Percentiles rank a stretch among this genome's conserved stretches.
These are phyloP conservation scores for Trichoderma gamsii DNA, from an alignment of 495 filamentous ascomycete genomes.

Conservation along the genomic window DNA sequence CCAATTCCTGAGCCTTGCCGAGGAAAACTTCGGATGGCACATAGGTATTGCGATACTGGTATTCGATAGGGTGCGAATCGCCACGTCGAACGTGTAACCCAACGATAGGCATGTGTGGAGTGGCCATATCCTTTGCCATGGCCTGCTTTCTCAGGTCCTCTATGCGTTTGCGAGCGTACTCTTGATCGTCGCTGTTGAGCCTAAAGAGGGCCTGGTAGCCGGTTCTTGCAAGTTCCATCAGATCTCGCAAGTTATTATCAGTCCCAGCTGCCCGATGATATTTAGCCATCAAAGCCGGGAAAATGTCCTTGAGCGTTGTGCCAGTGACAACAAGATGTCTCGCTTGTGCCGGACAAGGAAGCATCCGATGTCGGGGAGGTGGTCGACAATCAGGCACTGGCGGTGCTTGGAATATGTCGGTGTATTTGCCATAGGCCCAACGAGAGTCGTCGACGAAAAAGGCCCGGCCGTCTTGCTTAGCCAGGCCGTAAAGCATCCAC, in stretches of 20 bases:
- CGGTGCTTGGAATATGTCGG: slow-evolving; percentile 57
- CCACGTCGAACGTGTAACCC: slow-evolving; percentile 70
- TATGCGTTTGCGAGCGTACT: slow-evolving; percentile 48
- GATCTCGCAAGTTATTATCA: slow-evolving; percentile 40
- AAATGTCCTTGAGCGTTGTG: slow-evolving; percentile 50
- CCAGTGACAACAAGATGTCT: slow-evolving; percentile 63
- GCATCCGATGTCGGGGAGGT: slow-evolving; percentile 55
- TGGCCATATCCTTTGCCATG: slow-evolving; percentile 30
- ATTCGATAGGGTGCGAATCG: slow-evolving; percentile 61
- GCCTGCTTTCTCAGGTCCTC: slow-evolving; percentile 41
- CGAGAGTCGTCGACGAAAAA: slow-evolving; percentile 73
- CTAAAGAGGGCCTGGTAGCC: slow-evolving; percentile 64
- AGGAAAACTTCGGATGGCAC: slow-evolving; percentile 58
- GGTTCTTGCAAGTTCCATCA: slow-evolving; percentile 53
- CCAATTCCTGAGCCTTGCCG: slow-evolving; percentile 39
- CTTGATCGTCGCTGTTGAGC: slow-evolving; percentile 49
- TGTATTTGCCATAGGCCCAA: slow-evolving; percentile 70
- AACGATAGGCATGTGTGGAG: slow-evolving; percentile 42
- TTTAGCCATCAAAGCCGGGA: slow-evolving; percentile 30
- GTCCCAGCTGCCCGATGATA: slow-evolving; percentile 1
- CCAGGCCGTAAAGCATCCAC: slow-evolving; percentile 72
- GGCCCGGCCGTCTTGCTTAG: slow-evolving; percentile 57
- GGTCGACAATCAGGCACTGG: slow-evolving; percentile 50
- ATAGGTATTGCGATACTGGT: slow-evolving; percentile 59
- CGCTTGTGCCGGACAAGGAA: slow-evolving; percentile 65